Base-by-base conservation (phyloP, 2,329 filamentous ascomycete genomes). In the Diaporthe sp. region DNA sequence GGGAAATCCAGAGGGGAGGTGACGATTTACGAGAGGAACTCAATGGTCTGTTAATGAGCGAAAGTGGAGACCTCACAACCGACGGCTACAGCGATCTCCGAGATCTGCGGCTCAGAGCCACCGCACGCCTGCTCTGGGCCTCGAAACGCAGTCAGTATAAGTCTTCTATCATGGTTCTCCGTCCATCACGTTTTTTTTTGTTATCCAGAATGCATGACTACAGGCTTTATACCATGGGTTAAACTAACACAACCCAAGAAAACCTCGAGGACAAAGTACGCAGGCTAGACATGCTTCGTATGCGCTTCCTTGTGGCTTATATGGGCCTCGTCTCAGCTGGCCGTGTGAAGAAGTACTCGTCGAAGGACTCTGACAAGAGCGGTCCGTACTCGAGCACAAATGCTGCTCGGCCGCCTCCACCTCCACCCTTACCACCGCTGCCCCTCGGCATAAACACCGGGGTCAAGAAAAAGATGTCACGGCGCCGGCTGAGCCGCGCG, bases 261-360 rank as follows among this genome's bases (percentile, higher is more conserved):
- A 84, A 85, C 67, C 83, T 93, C 64, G 89, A 91, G 80, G 89
- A 91, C 77, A 87, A 89, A 67, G 84, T 92, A 71, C 86, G 89
- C 73, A 85, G 90, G 64, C 83, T 92, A 54, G 91, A 92, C 77
- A 82, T 92, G 78, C 81, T 92, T 79, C 87, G 91, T 79, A 92
- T 91, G 89, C 88, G 91, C 76, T 92, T 92, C 80, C 82, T 92
- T 38, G 89, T 92, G 45, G 86, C 91, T 40, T 92, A 91, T 81
- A 89, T 92, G 89, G 89, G 90, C 76, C 87, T 91, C 75, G 85
- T 92, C 69, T 84, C 64, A 80, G 72, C 81, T 75, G 71, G 81
- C 76, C 73, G 82, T 30, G 77, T 82, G 35, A 78, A 77, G 72
- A 76, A 72, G 10, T 68, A 67, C 4, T 69, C 74, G 2, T 40